These are phyloP conservation scores for Umbelopsis isabellina DNA, from an alignment of 192 early-diverging fungal genomes.

Conservation along the genomic window DNA sequence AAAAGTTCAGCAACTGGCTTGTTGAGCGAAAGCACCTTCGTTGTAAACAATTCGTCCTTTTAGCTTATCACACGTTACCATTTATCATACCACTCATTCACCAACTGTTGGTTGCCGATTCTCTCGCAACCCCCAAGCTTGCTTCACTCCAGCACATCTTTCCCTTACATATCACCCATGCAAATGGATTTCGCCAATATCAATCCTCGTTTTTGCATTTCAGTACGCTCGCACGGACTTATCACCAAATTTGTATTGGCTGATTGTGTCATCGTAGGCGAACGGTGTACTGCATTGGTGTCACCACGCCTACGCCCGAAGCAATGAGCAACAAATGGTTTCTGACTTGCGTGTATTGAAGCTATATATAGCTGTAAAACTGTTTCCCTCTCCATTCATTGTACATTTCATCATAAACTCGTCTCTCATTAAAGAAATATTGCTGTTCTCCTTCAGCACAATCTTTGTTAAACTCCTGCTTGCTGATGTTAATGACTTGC, in stretches of 20 bases:
- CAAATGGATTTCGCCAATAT: not conserved
- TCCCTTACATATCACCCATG: not conserved
- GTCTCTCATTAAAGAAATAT: not conserved
- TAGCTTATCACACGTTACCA: slow-evolving; percentile 8
- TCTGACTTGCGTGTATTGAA: not conserved
- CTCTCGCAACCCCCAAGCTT: not conserved
- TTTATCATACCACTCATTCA: not conserved
- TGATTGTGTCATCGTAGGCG: too few species aligned
- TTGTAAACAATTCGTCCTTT: not conserved
- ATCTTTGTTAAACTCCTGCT: not conserved
- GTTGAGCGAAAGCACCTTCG: slow-evolving; percentile 9
- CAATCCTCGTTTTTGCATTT: not conserved
- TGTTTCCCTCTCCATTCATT: slow-evolving; percentile 16
- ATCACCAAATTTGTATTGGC: too few species aligned
- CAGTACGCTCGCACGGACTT: not conserved
- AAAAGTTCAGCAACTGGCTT: slow-evolving; percentile 9
- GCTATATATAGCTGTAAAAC: slow-evolving; percentile 9
- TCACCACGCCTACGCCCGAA: not conserved
- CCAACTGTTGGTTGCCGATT: not conserved
- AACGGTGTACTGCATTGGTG: not conserved
- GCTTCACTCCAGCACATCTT: not conserved
- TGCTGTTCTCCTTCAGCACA: not conserved
- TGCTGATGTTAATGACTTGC: not conserved
- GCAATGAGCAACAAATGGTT: not conserved
- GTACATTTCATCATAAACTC: slow-evolving; percentile 16